Evolutionary conservation across 257 asterid genomes (phyloP).

Genomic region (Avicennia marina): DNA sequence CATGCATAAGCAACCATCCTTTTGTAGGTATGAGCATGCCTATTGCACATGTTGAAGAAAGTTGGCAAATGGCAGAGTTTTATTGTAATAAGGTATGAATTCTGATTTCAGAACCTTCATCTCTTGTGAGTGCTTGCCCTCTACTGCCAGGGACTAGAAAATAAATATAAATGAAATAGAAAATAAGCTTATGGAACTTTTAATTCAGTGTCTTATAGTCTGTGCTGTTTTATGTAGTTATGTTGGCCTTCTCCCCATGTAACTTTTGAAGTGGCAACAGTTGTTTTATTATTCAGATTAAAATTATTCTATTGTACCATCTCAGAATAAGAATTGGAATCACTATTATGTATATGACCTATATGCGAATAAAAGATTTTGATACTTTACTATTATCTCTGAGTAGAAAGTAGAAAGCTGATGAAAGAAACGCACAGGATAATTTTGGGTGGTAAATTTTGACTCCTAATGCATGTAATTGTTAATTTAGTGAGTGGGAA

Average conservation of each 20-base stretch:
- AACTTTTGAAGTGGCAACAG: not conserved
- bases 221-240: not conserved
- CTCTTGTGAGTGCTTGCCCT: slow-evolving; percentile 4
- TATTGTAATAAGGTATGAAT: slow-evolving; percentile 77
- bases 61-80: slow-evolving; percentile 99
- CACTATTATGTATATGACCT: not conserved
- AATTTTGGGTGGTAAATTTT: not conserved
- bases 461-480: not conserved
- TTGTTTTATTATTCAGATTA: slow-evolving; percentile 1
- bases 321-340: not conserved
- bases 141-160: not conserved
- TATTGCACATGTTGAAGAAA: slow-evolving; percentile 91
- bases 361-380: not conserved
- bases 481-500: not conserved
- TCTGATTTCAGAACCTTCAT: not conserved
- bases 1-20: slow-evolving; percentile 10
- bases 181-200: not conserved
- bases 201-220: not conserved
- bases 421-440: no score
- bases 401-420: no score
- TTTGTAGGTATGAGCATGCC: slow-evolving; percentile 93
- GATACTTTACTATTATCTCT: no score
- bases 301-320: not conserved
- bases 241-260: not conserved
- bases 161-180: not conserved